Evolutionary conservation across 2,329 filamentous ascomycete species (phyloP).

Genomic region (Aulographum hederae): DNA sequence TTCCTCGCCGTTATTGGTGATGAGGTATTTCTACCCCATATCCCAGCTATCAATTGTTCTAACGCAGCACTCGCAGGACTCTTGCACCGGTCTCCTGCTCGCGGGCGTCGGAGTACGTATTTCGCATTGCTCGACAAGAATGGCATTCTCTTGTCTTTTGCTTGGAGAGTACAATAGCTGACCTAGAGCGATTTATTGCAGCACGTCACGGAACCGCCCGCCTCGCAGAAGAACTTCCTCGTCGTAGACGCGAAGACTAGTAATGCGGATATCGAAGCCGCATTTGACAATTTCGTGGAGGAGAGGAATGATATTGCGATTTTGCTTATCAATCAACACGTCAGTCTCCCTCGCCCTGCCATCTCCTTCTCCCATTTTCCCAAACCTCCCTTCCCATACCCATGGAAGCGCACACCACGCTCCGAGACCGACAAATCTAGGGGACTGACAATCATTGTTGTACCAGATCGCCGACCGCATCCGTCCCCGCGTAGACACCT

Average conservation of each 20-base stretch:
- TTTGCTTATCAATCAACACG: conserved; percentile 93
- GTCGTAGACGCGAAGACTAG: conserved; percentile 93
- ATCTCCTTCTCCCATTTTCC: background rate
- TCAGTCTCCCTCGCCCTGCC: conserved; percentile 25
- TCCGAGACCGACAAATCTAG: background rate
- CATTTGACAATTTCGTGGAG: conserved; percentile 76
- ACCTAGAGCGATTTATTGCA: conserved; percentile 21
- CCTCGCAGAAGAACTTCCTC: conserved; percentile 92
- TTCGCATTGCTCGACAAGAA: background rate
- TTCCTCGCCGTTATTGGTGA: conserved; percentile 97
- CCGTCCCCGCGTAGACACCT: conserved; percentile 74
- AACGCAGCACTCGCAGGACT: conserved; percentile 43
- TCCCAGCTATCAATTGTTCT: conserved; percentile 6
- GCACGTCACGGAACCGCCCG: conserved; percentile 81
- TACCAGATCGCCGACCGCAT: conserved; percentile 79
- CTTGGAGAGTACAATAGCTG: background rate
- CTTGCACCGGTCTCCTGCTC: conserved; percentile 85
- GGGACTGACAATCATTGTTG: background rate
- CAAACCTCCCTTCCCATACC: background rate
- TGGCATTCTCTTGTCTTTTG: conserved; percentile 3
- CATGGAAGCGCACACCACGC: background rate
- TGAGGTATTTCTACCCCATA: conserved; percentile 40
- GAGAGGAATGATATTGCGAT: conserved; percentile 95
- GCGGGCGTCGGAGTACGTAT: conserved; percentile 75
- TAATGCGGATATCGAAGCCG: conserved; percentile 66